A percentile compares a stretch with the other conserved stretches of the same genome.
These are phyloP conservation scores for Picea sitchensis DNA, from an alignment of 75 land plant genomes.

Conservation along the genomic window DNA sequence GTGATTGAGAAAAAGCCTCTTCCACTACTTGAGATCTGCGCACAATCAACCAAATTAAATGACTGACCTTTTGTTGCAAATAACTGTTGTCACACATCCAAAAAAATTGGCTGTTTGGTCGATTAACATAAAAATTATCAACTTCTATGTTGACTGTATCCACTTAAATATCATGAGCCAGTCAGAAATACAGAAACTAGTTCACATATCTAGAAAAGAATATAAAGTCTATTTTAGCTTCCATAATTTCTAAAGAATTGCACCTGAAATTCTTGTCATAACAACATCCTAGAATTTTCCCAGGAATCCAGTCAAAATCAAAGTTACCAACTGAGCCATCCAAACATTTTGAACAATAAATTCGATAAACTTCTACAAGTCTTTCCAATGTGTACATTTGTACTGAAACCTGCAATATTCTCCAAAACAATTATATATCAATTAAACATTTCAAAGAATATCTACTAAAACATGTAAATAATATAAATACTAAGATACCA, in stretches of 20 bases:
- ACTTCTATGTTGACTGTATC: background rate
- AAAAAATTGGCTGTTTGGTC: background rate
- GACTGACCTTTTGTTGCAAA: background rate
- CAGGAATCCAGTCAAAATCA: constrained; percentile 71
- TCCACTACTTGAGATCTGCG: constrained; percentile 67
- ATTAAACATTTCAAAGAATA: background rate
- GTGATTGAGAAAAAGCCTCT: constrained; percentile 29
- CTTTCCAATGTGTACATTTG: constrained; percentile 66
- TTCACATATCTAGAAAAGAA: background rate
- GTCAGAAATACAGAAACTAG: background rate
- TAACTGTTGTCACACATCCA: background rate
- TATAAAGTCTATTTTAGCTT: background rate
- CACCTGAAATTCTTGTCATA: constrained; percentile 77
- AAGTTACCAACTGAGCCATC: constrained; percentile 16
- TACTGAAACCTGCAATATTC: constrained; percentile 43
- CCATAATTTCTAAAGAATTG: background rate
- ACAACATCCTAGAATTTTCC: constrained; percentile 60
- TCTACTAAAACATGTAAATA: background rate
- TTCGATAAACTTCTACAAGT: constrained; percentile 49
- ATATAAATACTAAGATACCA: constrained; percentile 23
- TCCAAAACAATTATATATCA: background rate
- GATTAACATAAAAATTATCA: background rate
- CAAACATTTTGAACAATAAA: constrained; percentile 27
- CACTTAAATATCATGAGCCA: background rate
- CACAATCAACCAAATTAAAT: constrained; percentile 1